These are phyloP conservation scores for Leccinum boreale DNA, from an alignment of 768 basidiomycete species.

Conservation along the genomic window DNA sequence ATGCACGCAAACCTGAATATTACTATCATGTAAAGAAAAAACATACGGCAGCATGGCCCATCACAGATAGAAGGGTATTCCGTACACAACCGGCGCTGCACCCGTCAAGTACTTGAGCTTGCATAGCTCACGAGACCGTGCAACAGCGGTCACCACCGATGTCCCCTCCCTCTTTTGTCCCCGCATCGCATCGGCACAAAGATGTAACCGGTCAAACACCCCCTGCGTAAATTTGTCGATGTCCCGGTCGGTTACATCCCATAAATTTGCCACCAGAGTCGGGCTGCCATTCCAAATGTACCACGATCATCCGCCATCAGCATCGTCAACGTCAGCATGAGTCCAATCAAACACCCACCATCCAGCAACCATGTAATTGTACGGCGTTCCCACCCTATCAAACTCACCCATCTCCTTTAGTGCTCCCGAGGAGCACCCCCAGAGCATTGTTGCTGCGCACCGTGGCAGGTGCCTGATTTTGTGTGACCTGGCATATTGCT, in stretches of 20 bases:
- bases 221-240: slow-evolving; percentile 89
- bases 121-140: slow-evolving; percentile 72
- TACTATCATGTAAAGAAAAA: background rate
- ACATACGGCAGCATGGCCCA: background rate
- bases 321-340: background rate
- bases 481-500: slow-evolving; percentile 89
- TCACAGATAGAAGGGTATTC: slow-evolving; percentile 86
- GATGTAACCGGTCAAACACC: slow-evolving; percentile 70
- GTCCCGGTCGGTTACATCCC: slow-evolving; percentile 98
- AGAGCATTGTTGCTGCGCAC: slow-evolving; percentile 96
- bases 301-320: background rate
- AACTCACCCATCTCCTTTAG: slow-evolving; percentile 92
- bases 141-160: slow-evolving; percentile 75
- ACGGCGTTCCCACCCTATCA: slow-evolving; percentile 87
- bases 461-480: slow-evolving; percentile 74
- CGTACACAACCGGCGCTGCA: slow-evolving; percentile 92
- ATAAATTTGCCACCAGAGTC: slow-evolving; percentile 88
- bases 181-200: slow-evolving; percentile 36
- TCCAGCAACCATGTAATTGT: slow-evolving; percentile 95
- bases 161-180: slow-evolving; percentile 14
- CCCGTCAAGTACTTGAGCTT: slow-evolving; percentile 93
- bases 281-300: slow-evolving; percentile 50
- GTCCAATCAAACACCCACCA: slow-evolving; percentile 60
- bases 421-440: slow-evolving; percentile 96
- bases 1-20: background rate